Percentiles rank a stretch among this genome's conserved stretches.
Evolutionary conservation across 345 rosid species (phyloP).

Genomic region (Populus euphratica): DNA sequence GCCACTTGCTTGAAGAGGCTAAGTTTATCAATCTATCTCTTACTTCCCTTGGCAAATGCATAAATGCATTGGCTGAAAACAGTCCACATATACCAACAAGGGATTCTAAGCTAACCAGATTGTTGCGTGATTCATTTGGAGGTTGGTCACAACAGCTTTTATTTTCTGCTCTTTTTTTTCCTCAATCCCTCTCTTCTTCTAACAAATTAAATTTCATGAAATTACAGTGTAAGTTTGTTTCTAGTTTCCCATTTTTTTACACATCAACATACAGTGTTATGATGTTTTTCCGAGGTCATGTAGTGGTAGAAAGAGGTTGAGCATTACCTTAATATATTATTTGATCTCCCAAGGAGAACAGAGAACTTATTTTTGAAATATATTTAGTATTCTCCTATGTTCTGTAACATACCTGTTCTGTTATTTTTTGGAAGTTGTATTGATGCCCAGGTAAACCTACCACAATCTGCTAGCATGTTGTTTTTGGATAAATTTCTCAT

Average conservation of each 20-base stretch:
- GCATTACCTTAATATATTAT: background rate
- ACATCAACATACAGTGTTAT: background rate
- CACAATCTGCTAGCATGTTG: background rate
- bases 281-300: background rate
- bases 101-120: slow-evolving; percentile 90
- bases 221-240: background rate
- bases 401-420: background rate
- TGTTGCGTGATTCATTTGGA: slow-evolving; percentile 95
- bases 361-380: background rate
- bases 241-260: background rate
- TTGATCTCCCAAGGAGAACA: background rate
- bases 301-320: background rate
- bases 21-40: slow-evolving; percentile 92
- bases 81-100: slow-evolving; percentile 88
- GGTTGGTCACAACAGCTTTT: slow-evolving; percentile 40
- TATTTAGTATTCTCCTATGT: background rate
- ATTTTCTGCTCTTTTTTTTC: background rate
- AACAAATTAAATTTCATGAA: background rate
- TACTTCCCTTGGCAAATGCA: slow-evolving; percentile 88
- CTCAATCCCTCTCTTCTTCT: background rate
- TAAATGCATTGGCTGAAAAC: slow-evolving; percentile 95
- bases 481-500: background rate
- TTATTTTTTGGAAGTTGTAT: background rate
- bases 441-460: background rate
- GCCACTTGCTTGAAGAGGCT: slow-evolving; percentile 87